Evolutionary conservation across 2,329 filamentous ascomycete genomes (phyloP), one percentile per base, ranked within the genome.

Genomic region (Colletotrichum chlorophyti): DNA sequence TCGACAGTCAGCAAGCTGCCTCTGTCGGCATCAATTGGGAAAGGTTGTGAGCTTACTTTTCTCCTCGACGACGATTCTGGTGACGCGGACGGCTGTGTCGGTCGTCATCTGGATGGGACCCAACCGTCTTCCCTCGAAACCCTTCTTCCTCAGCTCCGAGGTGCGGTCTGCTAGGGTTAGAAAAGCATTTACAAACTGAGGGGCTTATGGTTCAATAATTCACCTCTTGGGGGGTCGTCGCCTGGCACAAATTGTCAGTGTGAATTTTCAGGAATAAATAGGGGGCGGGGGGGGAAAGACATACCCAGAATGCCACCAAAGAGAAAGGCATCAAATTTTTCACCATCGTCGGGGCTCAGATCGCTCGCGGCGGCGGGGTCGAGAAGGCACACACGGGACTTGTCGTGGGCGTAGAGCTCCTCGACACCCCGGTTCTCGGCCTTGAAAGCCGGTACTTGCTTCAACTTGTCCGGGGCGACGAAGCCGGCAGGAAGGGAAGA

Each of bases 21-120:
- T 17, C 42, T 24, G 37, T 62, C 43, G 63, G 61, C 12, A 10
- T 4, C 7, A 11, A 5, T 23, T 29, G 26, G 15, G 32, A 3
- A 31, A 38, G 41, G 35, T 42, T 4, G 38, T 15, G 23, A 46
- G 70, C 83, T 64, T 75, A 96, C 93, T 84, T 78, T 90, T 90
- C 64, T 93, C 86, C 69, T 96, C 90, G 10, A 93, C 87, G 6
- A 98, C 90, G 66, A 96, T 89, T 64, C 95, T 86, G 27, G 95
- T 98, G 40, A 97, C 94, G 65, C 95, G 85, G 47, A 97, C 95
- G 5, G 95, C 95, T 17, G 95, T 99, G 72, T 99, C 95, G 5
- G 95, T 99, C 3, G 95, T 98, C 94, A 99, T 97, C 75, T 99
- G 95, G 66, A 93, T 89, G 7, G 94, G 91, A 0, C 95, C 95